Conservation (phyloP, 2,329 filamentous ascomycete genomes). For the Colletotrichum brevisporum region DNA sequence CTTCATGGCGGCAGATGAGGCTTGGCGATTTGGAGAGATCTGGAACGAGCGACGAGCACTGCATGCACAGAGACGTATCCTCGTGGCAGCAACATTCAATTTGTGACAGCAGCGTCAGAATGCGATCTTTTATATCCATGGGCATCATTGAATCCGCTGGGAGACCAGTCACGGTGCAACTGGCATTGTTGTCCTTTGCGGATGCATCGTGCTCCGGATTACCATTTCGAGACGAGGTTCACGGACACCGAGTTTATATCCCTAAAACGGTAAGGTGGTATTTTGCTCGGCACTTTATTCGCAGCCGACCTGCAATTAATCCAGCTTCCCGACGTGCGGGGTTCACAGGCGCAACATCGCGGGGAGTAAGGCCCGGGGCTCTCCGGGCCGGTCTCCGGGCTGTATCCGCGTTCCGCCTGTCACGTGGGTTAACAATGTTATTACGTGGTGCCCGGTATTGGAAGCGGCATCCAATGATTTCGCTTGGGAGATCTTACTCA, state of each 20-base stretch:
- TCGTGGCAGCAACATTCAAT: too few relatives aligned
- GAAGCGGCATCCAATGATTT: too few relatives aligned
- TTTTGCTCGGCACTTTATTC: too few relatives aligned
- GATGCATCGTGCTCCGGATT: conserved; percentile 47
- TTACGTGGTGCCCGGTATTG: too few relatives aligned
- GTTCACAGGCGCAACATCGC: neutral
- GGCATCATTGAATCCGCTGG: too few relatives aligned
- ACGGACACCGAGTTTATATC: conserved; percentile 4
- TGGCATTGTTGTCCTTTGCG: conserved; percentile 51
- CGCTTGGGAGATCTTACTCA: too few relatives aligned
- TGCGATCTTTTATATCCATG: too few relatives aligned
- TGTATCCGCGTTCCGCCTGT: too few relatives aligned
- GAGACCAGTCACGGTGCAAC: conserved; percentile 2
- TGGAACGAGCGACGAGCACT: neutral
- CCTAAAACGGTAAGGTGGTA: neutral
- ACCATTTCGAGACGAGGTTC: conserved; percentile 43
- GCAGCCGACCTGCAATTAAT: neutral
- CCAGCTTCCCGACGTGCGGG: neutral
- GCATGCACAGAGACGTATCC: too few relatives aligned
- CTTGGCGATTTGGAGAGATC: neutral
- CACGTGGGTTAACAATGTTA: too few relatives aligned
- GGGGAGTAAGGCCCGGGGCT: neutral
- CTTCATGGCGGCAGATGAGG: conserved; percentile 10
- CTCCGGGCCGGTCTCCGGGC: too few relatives aligned
- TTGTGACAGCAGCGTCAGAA: too few relatives aligned